Base-by-base conservation (phyloP, 1,284 basidiomycete genomes). In the Termitomyces sp. region DNA sequence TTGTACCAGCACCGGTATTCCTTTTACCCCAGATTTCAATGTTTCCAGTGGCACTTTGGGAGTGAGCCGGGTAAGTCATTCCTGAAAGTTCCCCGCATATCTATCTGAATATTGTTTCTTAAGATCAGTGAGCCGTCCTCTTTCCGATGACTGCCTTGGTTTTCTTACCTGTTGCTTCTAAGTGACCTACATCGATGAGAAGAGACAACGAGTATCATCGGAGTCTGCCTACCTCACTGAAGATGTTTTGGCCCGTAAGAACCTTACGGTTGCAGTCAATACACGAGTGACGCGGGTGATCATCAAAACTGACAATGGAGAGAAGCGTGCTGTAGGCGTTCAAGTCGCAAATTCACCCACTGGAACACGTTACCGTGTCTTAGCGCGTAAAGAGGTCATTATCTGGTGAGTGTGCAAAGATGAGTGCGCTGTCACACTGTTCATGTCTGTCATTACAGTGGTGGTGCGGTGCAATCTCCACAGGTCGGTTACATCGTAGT, bases 151-250 rank as follows among this genome's bases (percentile, higher is more conserved):
- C 18, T 1, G 1, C 16, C 16, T 10, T 3, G 5, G 3, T 16
- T 38, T 13, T 3, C 26, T 34, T 18, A 34, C 11, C 24, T 26
- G 18, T 37, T 8, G 28, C 8, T 28, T 42, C 3, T 26, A 33
- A 86, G 84, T 85, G 80, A 84, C 83, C 0, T 88, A 81, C 58
- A 73, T 86, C 47, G 72, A 80, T 58, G 56, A 70, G 16, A 72
- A 68, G 7, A 72, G 72, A 33, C 64, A 67, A 52, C 79, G 86
- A 1, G 81, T 82, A 1, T 80, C 83, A 1, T 75, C 81, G 0
- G 83, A 87, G 60, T 68, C 76, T 1, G 82, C 81, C 0, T 88
- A 88, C 60, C 72, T 88, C 24, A 86, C 84, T 0, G 67, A 76
- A 1, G 72, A 78, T 0, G 84, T 86, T 1, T 72, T 87, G 7